Evolutionary conservation across 1,284 basidiomycete genomes (phyloP).

Genomic region (Caloboletus firmus): DNA sequence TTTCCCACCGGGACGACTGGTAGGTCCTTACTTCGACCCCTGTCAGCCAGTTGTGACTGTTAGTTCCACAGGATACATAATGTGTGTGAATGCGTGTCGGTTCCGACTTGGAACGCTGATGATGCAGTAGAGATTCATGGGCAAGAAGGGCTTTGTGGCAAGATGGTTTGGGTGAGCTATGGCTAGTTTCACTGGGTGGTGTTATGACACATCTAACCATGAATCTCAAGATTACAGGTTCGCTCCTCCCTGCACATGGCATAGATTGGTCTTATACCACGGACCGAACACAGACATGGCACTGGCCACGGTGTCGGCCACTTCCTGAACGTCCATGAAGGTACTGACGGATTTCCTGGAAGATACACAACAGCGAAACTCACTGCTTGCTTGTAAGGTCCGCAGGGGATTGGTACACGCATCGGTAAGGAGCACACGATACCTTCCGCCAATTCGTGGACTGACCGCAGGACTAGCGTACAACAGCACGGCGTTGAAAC

Average conservation of each 20-base stretch:
- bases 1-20: constrained; percentile 91
- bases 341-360: constrained; percentile 20
- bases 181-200: neutral
- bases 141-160: constrained; percentile 87
- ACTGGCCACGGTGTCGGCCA: constrained; percentile 95
- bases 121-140: constrained; percentile 68
- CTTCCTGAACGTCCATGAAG: constrained; percentile 93
- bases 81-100: constrained; percentile 39
- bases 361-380: neutral
- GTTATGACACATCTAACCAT: neutral
- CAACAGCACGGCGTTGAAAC: constrained; percentile 70
- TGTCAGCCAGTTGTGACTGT: neutral
- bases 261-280: neutral
- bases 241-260: neutral
- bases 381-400: constrained; percentile 43
- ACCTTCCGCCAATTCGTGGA: neutral
- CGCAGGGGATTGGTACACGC: constrained; percentile 83
- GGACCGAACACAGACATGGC: constrained; percentile 57
- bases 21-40: constrained; percentile 21
- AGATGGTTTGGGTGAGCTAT: constrained; percentile 76
- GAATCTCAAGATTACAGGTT: constrained; percentile 45
- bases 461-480: constrained; percentile 43
- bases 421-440: constrained; percentile 47
- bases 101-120: constrained; percentile 8
- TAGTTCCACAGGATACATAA: constrained; percentile 49